These are phyloP conservation scores for Ogataea dorogensis DNA, from an alignment of 805 yeast species.

Conservation along the genomic window DNA sequence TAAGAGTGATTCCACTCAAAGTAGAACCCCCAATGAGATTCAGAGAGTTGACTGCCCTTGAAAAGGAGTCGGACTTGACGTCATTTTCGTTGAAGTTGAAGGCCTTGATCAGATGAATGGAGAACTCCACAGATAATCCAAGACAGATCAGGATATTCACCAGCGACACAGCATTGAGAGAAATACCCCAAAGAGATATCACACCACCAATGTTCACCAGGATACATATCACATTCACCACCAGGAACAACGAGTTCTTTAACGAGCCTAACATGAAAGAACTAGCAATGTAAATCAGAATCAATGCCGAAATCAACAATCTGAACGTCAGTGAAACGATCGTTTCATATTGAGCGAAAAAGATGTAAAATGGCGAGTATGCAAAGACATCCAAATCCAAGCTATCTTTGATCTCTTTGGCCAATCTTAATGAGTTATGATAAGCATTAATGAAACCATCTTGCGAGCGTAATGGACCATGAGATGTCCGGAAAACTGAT, in stretches of 20 bases:
- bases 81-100: conserved; percentile 42
- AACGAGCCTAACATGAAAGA: conserved; percentile 64
- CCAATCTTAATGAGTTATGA: conserved; percentile 65
- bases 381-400: conserved; percentile 64
- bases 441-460: conserved; percentile 80
- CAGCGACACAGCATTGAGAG: conserved; percentile 83
- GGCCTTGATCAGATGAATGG: conserved; percentile 81
- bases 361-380: conserved; percentile 89
- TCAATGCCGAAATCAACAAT: conserved; percentile 51
- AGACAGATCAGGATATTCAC: conserved; percentile 91
- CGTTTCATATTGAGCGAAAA: conserved; percentile 81
- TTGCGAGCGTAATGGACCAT: conserved; percentile 77
- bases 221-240: conserved; percentile 59
- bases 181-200: conserved; percentile 70
- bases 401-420: conserved; percentile 49
- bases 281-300: conserved; percentile 49
- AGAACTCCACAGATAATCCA: conserved; percentile 92
- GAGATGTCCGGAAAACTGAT: conserved; percentile 77
- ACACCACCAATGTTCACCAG: conserved; percentile 75
- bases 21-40: conserved; percentile 86
- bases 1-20: conserved; percentile 83
- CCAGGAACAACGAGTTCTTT: conserved; percentile 54
- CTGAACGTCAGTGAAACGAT: conserved; percentile 58
- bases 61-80: conserved; percentile 18
- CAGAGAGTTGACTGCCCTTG: conserved; percentile 57